Evolutionary conservation across 192 early-diverging fungal genomes (phyloP).

Genomic region (Thamnidium elegans): DNA sequence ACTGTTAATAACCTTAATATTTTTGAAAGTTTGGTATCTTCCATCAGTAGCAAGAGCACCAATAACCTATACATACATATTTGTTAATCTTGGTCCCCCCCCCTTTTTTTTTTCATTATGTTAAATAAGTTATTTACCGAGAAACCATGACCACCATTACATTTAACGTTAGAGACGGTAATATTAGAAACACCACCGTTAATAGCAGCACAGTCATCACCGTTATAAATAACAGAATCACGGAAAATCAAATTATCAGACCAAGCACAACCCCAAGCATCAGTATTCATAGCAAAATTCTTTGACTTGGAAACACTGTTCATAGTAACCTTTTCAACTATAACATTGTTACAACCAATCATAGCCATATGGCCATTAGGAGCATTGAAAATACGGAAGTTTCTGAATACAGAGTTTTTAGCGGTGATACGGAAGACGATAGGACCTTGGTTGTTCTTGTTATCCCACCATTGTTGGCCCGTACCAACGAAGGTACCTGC

Average conservation of each 20-base stretch:
- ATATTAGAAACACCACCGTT: slow-evolving; percentile 42
- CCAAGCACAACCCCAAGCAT: slow-evolving; percentile 36
- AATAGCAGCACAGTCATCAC: slow-evolving; percentile 51
- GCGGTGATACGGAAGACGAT: slow-evolving; percentile 12
- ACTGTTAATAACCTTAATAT: slow-evolving; percentile 31
- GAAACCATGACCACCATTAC: slow-evolving; percentile 31
- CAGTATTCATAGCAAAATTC: slow-evolving; percentile 43
- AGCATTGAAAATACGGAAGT: slow-evolving; percentile 19
- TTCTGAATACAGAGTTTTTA: slow-evolving; percentile 20
- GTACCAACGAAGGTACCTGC: slow-evolving; percentile 21
- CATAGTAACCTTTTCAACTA: slow-evolving; percentile 8
- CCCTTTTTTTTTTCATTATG: no score
- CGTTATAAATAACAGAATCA: slow-evolving; percentile 37
- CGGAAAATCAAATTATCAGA: slow-evolving; percentile 37
- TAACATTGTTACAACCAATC: slow-evolving; percentile 6
- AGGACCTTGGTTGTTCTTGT: slow-evolving; percentile 17
- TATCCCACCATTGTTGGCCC: slow-evolving; percentile 24
- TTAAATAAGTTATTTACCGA: no score
- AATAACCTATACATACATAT: background rate
- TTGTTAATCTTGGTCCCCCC: no score
- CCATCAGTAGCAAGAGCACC: slow-evolving; percentile 17
- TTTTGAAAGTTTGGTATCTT: slow-evolving; percentile 32
- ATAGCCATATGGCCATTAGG: slow-evolving; percentile 21
- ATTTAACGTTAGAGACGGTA: slow-evolving; percentile 38
- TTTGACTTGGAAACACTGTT: slow-evolving; percentile 20